Conservation (phyloP, 2,329 filamentous ascomycete genomes). For the Fusarium sp. region DNA sequence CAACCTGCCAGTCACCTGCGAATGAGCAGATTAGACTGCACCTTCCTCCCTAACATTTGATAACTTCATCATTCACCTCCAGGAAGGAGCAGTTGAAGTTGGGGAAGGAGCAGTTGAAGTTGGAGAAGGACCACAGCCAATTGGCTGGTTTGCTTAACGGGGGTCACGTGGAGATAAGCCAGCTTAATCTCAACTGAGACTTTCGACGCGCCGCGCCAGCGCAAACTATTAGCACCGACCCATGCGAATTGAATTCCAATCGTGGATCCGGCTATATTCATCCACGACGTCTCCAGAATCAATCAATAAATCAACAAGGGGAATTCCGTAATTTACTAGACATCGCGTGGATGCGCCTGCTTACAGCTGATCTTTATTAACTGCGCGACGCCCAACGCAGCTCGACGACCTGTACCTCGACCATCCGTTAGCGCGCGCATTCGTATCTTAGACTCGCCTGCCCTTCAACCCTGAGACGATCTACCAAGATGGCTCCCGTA, state of each 20-base stretch:
- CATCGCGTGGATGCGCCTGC: constrained; percentile 15
- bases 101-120: constrained; percentile 34
- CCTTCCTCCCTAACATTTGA: neutral
- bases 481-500: constrained; percentile 50
- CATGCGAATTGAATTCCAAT: constrained; percentile 35
- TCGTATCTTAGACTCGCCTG: constrained; percentile 13
- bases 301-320: constrained; percentile 4
- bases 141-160: neutral
- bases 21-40: neutral
- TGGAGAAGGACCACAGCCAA: constrained; percentile 4
- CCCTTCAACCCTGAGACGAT: neutral
- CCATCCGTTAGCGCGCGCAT: constrained; percentile 15
- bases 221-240: constrained; percentile 28
- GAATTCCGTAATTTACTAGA: neutral
- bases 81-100: neutral
- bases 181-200: constrained; percentile 14
- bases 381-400: constrained; percentile 17
- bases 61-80: neutral
- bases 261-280: constrained; percentile 29
- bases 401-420: constrained; percentile 1
- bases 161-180: constrained; percentile 37
- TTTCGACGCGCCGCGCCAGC: constrained; percentile 40
- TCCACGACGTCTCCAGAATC: constrained; percentile 19
- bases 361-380: constrained; percentile 3
- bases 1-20: neutral